Base-by-base conservation (phyloP, 1,139 yeast species). In the Arxiozyma bovina region DNA sequence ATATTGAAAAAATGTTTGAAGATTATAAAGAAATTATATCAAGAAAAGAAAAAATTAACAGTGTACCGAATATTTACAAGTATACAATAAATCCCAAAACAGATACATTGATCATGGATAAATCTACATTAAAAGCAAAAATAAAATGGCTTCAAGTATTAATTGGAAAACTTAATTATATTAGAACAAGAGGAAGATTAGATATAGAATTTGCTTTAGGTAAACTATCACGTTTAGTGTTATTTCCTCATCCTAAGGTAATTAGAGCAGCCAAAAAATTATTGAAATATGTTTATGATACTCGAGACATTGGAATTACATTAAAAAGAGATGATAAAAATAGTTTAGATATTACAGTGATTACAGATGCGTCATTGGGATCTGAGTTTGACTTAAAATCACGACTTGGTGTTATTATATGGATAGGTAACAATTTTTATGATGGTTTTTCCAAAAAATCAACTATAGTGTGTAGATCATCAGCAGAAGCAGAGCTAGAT, bases 161-260 rank as follows among this genome's bases (percentile, higher is more conserved):
- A 5, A 42, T 45, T 9, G 50, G 45, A 21, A 43, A 42, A 48
- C 9, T 52, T 3, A 54, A 48, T 21, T 54, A 54, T 27, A 42
- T 52, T 11, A 48, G 51, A 43, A 20, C 41, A 4, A 48, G 53
- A 42, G 44, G 53, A 1, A 48, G 56, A 45, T 4, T 41, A 15
- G 56, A 52, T 41, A 25, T 54, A 3, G 53, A 52, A 12, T 54
- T 41, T 49, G 48, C 53, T 23, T 50, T 47, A 4, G 45, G 45
- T 17, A 54, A 52, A 25, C 3, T 48, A 40, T 12, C 48, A 11
- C 17, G 38, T 11, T 34, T 47, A 17, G 42, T 21, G 4, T 18
- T 34, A 18, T 47, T 30, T 53, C 15, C 27, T 23, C 27, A 23
- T 23, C 27, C 27, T 23, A 23, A 23, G 7, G 27, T 23, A 23